Percentiles rank a stretch among this genome's conserved stretches.
phyloP scores from a whole-genome alignment of 2,329 filamentous ascomycete species.

The Colletotrichum camelliae region DNA sequence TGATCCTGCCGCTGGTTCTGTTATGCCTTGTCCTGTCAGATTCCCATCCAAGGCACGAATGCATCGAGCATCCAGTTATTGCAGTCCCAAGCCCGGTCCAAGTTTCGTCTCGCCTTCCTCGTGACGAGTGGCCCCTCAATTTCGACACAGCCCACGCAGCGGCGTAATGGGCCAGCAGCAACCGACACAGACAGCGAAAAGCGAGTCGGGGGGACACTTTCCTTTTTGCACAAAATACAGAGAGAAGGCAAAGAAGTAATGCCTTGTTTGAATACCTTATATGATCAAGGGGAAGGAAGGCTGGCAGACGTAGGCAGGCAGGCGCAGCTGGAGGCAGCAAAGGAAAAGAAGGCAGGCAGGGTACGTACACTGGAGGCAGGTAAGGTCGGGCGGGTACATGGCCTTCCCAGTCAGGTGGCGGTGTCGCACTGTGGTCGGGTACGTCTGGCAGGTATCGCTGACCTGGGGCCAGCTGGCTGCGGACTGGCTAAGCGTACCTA shows the following conservation, averaged over 20 bases:
- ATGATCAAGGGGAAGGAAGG: neutral
- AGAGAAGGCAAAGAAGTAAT: neutral
- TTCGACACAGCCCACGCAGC: neutral
- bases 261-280: neutral
- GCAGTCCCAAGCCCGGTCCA: neutral
- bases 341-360: neutral
- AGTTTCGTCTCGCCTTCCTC: neutral
- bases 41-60: neutral
- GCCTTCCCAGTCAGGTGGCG: neutral
- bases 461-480: neutral
- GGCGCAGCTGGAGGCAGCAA: neutral
- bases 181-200: neutral
- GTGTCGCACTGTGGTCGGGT: neutral
- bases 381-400: neutral
- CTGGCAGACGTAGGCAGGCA: neutral
- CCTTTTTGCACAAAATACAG: neutral
- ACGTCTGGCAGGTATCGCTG: neutral
- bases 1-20: neutral
- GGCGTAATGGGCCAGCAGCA: neutral
- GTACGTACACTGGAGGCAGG: neutral
- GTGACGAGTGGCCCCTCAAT: neutral
- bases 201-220: neutral
- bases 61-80: neutral
- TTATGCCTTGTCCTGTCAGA: neutral
- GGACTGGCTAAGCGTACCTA: neutral